phyloP scores from a whole-genome alignment of 192 early-diverging fungal species.

The Radiomyces spectabilis region DNA sequence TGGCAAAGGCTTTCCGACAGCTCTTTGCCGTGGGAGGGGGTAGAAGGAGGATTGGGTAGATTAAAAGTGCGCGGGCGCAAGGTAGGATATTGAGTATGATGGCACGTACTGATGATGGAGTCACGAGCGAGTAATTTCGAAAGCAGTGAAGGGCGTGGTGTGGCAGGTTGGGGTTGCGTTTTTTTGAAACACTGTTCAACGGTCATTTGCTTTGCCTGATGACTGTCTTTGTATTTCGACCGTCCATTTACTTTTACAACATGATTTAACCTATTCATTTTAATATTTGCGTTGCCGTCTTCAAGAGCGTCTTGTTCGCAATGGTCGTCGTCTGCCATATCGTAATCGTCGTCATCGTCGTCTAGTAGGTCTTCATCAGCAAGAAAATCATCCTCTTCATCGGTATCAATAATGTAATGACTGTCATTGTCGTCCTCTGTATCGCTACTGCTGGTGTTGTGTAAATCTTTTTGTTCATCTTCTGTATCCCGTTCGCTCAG shows the following conservation, averaged over 20 bases:
- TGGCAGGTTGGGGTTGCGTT: neutral
- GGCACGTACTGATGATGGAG: neutral
- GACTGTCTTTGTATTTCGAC: no score
- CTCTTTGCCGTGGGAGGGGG: neutral
- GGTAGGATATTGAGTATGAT: neutral
- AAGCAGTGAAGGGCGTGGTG: slow-evolving; percentile 1
- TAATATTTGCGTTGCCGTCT: neutral
- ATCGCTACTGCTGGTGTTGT: neutral
- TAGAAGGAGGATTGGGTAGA: neutral
- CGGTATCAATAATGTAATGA: neutral
- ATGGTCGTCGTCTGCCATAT: neutral
- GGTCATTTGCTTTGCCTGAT: no score
- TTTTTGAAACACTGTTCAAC: slow-evolving; percentile 3
- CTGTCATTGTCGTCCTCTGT: neutral
- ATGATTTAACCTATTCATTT: no score
- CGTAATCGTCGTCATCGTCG: slow-evolving; percentile 1
- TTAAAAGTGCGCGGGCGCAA: slow-evolving; percentile 3
- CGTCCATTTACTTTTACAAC: no score
- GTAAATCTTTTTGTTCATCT: neutral
- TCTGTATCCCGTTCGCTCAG: neutral
- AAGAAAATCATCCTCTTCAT: neutral
- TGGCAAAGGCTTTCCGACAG: neutral
- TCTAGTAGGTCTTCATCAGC: neutral
- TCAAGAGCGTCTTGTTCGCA: neutral
- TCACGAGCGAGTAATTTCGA: neutral